Base-by-base conservation (phyloP, 140 eudicot genomes). In the Erigeron philadelphicus region DNA sequence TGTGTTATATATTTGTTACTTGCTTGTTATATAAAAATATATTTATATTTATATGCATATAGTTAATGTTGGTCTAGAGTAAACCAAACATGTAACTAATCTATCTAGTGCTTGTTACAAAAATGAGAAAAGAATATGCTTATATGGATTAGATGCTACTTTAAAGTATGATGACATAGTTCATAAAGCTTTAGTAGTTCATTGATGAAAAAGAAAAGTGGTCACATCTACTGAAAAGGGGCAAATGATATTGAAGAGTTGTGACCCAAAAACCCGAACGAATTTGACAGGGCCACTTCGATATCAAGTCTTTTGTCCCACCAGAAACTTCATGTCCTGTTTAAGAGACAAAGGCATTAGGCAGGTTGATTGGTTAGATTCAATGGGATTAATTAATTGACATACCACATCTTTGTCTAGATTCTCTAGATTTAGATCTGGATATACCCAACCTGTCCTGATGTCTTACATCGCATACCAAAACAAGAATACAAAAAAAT, bases 391-490 rank as follows among this genome's bases (percentile, higher is more conserved):
- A 55, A 7, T 21, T 21, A 21, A 21, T 21, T 21, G 25, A 21
- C 86, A 47, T 88, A 91, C 96, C 90, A 91, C 95, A 53, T 84
- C 84, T 80, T 82, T 76, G 75, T 91, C 97, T 53, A 96, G 97
- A 74, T 79, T 75, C 46, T 91, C 96, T 66, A 88, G 97, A 71
- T 91, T 91, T 74, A 91, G 60, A 71, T 91, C 88, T 71, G 97
- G 96, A 79, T 91, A 95, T 45, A 90, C 61, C 96, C 97, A 90
- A 52, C 97, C 97, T 18, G 97, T 90, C 47, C 81, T 83, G 68
- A 90, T 90, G 17, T 91, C 96, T 96, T 90, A 62, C 78, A 70
- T 63, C 69, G 72, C 47, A 74, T 31, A 47, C 73, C 50, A 77
- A 74, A 53, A 43, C 74, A 0, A 38, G 8, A n/a, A 64, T 40